Evolutionary conservation across 2,329 filamentous ascomycete species (phyloP).

Genomic region (Alternaria metachromatica): DNA sequence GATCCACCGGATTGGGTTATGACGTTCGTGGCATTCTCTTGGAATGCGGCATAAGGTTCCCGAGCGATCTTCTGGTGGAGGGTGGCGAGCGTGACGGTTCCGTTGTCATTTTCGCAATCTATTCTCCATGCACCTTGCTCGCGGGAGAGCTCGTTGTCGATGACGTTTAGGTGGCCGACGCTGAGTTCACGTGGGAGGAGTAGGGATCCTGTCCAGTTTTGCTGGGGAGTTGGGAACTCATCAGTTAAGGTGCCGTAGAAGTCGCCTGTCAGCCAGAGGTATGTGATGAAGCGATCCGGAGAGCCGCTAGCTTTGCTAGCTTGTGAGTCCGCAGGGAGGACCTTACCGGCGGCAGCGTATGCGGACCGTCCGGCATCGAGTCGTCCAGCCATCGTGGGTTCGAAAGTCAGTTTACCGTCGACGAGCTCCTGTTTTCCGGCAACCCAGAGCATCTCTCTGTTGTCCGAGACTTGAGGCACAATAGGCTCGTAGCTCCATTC

Average conservation of each 20-base stretch:
- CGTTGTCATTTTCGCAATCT: constrained; percentile 32
- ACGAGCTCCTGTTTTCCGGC: constrained; percentile 46
- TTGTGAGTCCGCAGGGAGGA: constrained; percentile 48
- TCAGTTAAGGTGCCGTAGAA: constrained; percentile 46
- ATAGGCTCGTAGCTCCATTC: constrained; percentile 55
- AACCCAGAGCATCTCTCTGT: constrained; percentile 53
- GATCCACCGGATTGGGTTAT: constrained; percentile 20
- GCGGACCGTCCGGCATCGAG: constrained; percentile 53
- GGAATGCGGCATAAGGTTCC: constrained; percentile 46
- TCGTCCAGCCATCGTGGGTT: constrained; percentile 52
- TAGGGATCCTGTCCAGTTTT: constrained; percentile 55
- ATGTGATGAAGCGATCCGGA: constrained; percentile 52
- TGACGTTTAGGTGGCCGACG: constrained; percentile 51
- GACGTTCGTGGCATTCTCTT: constrained; percentile 26
- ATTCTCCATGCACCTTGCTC: constrained; percentile 53
- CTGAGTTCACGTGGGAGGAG: constrained; percentile 54
- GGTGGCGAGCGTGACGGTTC: constrained; percentile 48
- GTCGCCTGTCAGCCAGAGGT: constrained; percentile 55
- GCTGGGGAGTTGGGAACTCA: constrained; percentile 50
- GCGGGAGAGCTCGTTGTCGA: constrained; percentile 50
- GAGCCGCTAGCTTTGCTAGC: constrained; percentile 49
- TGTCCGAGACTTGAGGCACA: constrained; percentile 49
- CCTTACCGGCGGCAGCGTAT: constrained; percentile 55
- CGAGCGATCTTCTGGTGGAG: constrained; percentile 51
- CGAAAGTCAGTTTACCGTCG: constrained; percentile 39